A percentile compares a stretch with the other conserved stretches of the same genome.
Conservation (phyloP, 2,329 filamentous ascomycete genomes). For the Aspergillus floridensis region DNA sequence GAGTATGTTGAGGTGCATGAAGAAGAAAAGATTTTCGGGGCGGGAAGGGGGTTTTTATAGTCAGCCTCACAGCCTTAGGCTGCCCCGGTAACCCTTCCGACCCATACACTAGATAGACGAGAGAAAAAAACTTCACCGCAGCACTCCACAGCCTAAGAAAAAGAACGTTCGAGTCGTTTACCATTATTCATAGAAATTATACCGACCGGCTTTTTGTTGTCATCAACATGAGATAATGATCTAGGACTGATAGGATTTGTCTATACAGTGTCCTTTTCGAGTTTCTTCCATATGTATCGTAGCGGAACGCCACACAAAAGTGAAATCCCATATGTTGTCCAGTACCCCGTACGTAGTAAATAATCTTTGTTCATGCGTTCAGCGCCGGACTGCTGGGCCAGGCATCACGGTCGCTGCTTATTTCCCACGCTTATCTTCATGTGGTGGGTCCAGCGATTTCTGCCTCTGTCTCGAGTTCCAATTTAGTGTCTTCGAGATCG, state of each 20-base stretch:
- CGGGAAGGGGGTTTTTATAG: conserved; percentile 29
- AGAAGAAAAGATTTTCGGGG: conserved; percentile 27
- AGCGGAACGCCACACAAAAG: not conserved
- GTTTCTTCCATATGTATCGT: not conserved
- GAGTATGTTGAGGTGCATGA: conserved; percentile 12
- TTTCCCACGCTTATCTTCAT: not conserved
- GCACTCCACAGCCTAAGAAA: conserved; percentile 6
- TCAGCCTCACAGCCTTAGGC: conserved; percentile 28
- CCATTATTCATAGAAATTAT: conserved; percentile 5
- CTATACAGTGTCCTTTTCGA: not conserved
- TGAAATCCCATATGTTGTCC: not conserved
- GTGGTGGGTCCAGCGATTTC: conserved; percentile 36
- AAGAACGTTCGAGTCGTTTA: not conserved
- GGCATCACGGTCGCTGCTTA: not conserved
- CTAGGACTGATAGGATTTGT: not conserved
- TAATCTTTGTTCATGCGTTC: no score
- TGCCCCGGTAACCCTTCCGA: conserved; percentile 31
- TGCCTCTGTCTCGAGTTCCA: conserved; percentile 51
- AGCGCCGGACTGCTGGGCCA: no score
- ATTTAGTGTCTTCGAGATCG: conserved; percentile 51
- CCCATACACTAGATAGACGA: conserved; percentile 25
- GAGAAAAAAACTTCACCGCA: conserved; percentile 14
- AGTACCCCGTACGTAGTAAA: not conserved
- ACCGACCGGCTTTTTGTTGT: not conserved
- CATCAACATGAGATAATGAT: not conserved